These are phyloP conservation scores for Trapa incisa DNA, from an alignment of 345 rosid species.

Conservation along the genomic window DNA sequence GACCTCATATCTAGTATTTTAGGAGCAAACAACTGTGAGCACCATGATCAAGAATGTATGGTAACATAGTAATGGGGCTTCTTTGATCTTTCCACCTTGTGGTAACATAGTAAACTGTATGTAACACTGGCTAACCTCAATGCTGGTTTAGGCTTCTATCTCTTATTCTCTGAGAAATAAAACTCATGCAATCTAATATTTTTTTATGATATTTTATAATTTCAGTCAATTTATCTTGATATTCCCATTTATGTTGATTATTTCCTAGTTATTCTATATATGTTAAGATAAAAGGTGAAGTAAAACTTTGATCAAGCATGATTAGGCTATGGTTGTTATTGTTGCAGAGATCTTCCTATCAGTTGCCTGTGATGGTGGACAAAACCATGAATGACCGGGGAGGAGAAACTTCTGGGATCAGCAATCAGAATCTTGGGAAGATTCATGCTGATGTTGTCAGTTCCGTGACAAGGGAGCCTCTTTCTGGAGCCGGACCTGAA, in stretches of 20 bases:
- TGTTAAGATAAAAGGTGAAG: background rate
- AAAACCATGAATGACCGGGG: background rate
- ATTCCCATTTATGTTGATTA: background rate
- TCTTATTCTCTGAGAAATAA: background rate
- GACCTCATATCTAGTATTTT: too few species aligned
- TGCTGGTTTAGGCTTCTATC: background rate
- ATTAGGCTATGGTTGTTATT: background rate
- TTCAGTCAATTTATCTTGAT: background rate
- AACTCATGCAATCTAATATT: background rate
- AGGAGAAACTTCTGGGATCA: background rate
- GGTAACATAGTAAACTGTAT: too few species aligned
- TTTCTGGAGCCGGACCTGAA: constrained; percentile 17
- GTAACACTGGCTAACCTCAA: too few species aligned
- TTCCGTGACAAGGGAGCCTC: constrained; percentile 6
- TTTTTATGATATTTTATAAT: background rate
- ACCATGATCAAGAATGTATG: too few species aligned
- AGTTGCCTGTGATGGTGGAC: constrained; percentile 14
- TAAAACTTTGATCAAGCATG: background rate
- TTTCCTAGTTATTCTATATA: background rate
- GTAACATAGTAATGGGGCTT: too few species aligned
- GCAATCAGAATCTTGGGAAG: background rate
- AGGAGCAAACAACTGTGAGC: too few species aligned
- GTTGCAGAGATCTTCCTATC: constrained; percentile 13
- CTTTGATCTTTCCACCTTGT: too few species aligned
- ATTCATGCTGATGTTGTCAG: background rate